Evolutionary conservation across 139 green algal species (phyloP), one percentile per base, ranked within the genome.

Genomic region (Auxenochlorella protothecoides): DNA sequence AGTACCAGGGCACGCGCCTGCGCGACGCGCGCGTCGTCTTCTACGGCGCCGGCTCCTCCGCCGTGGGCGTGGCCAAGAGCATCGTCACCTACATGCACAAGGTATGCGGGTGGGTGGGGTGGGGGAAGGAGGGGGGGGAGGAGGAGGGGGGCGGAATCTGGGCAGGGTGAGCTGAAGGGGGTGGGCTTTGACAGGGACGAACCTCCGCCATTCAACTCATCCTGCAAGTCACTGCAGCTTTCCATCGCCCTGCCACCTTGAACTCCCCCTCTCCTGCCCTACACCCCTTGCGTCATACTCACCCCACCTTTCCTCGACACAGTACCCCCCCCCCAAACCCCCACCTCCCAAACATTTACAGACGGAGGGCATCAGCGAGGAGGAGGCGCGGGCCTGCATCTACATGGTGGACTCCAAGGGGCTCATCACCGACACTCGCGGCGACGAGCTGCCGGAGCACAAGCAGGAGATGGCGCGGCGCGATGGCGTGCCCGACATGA

Each of bases 391-490:
- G 14, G n/a, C 55, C 16, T 72, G 72, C 69, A 86, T 85, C 72
- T 86, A 71, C 66, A 83, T 87, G 76, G 59, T 80, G 12, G 73
- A 80, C 82, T 82, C 66, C 75, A 87, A 87, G 75, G 79, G 81
- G 3, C 70, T 88, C 51, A 78, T 88, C 69, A 84, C 76, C 15
- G 74, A 55, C 53, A 74, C 44, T 6, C 73, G 83, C 10, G 80
- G 82, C 53, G 83, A 88, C 71, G 62, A 81, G 63, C 75, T 88
- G 63, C 76, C 83, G 0, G 51, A 66, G 3, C 84, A 90, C 78
- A 89, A 89, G 78, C 56, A 74, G 69, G 5, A 53, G 15, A 77
- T 83, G 57, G 78, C 74, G 2, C 74, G 74, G 7, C 16, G 12
- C 1, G 79, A 86, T 12, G 73, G 66, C 64, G 70, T 63, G 4